phyloP scores from a whole-genome alignment of 1,284 basidiomycete genomes.

The Ceratobasidium sp. region DNA sequence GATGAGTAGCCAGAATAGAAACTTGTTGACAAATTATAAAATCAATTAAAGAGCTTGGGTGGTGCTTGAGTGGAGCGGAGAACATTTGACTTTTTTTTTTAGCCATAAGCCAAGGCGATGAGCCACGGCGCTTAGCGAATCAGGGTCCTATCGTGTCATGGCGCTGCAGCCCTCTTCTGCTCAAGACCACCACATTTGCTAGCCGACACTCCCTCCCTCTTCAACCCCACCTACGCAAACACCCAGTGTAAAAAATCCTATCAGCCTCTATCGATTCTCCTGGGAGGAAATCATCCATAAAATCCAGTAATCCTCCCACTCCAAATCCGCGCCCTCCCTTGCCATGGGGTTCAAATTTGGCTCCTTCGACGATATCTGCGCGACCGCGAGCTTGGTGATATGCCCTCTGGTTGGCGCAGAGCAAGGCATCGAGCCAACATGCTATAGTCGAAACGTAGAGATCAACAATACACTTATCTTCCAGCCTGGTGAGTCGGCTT shows the following conservation, averaged over 20 bases:
- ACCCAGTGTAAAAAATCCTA: not conserved
- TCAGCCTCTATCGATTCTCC: not conserved
- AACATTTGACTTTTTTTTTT: no score
- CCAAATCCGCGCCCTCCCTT: constrained; percentile 5
- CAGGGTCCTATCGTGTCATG: constrained; percentile 20
- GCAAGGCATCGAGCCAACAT: constrained; percentile 92
- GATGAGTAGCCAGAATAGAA: not conserved
- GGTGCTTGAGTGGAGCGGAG: no score
- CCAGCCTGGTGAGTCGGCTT: constrained; percentile 84
- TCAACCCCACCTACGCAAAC: not conserved
- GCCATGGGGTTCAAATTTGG: constrained; percentile 67
- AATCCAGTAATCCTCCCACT: not conserved
- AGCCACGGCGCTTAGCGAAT: constrained; percentile 29
- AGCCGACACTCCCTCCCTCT: constrained; percentile 33
- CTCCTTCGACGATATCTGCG: constrained; percentile 90
- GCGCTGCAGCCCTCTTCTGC: not conserved
- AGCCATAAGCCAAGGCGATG: not conserved
- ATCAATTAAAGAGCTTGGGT: no score
- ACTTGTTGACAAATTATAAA: no score
- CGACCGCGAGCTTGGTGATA: constrained; percentile 90
- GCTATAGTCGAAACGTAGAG: constrained; percentile 97
- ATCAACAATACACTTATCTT: constrained; percentile 94
- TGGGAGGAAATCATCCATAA: not conserved
- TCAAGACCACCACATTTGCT: constrained; percentile 39
- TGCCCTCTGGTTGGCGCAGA: constrained; percentile 88